Evolutionary conservation across 2,329 filamentous ascomycete species (phyloP).

Genomic region (Colletotrichum lupini): DNA sequence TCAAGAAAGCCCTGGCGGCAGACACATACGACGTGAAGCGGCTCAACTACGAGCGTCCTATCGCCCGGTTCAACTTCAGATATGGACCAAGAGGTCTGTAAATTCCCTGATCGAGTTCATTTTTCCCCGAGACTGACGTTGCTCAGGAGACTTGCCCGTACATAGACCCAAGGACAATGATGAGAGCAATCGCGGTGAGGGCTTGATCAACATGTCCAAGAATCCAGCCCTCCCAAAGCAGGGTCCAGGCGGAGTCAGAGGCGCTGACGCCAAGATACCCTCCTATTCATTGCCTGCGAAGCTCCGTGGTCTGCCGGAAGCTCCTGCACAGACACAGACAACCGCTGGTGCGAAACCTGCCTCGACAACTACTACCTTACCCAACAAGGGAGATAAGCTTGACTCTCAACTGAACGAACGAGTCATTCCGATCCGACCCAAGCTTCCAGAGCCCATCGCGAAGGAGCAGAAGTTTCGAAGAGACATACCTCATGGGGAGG

Average conservation of each 20-base stretch:
- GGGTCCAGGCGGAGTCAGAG: rapidly evolving
- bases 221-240: background rate
- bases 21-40: background rate
- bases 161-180: background rate
- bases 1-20: background rate
- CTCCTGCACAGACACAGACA: background rate
- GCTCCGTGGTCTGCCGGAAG: background rate
- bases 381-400: background rate
- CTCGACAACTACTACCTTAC: background rate
- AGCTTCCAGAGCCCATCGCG: too few species aligned
- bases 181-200: background rate
- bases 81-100: background rate
- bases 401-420: background rate
- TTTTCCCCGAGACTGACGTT: background rate
- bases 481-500: background rate
- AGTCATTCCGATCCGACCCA: background rate
- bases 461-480: too few species aligned
- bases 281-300: background rate
- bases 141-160: background rate
- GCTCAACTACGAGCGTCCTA: background rate
- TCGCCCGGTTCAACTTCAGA: background rate
- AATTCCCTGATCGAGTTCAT: background rate
- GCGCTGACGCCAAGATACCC: too few species aligned
- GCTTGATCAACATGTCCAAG: background rate
- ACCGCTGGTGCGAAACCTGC: too few species aligned